phyloP scores from a whole-genome alignment of 345 rosid genomes.

The Moringa oleifera region DNA sequence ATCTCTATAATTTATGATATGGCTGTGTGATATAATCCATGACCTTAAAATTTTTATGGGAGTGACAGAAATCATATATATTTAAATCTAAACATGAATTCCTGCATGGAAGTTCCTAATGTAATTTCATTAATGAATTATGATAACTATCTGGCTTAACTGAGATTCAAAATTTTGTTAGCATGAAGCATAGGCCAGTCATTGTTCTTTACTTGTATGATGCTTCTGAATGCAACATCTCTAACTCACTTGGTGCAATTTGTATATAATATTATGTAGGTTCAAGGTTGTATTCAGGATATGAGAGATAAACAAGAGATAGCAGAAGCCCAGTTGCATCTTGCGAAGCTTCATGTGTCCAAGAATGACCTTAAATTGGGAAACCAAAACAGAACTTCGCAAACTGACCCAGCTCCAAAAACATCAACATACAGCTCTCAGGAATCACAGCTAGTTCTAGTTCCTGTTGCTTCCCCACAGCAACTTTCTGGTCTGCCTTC shows the following conservation, averaged over 20 bases:
- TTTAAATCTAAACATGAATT: no score
- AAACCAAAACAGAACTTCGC: constrained; percentile 24
- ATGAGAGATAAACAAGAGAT: constrained; percentile 59
- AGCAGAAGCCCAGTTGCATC: constrained; percentile 34
- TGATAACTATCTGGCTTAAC: no score
- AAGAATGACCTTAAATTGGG: constrained; percentile 19
- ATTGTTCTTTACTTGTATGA: no score
- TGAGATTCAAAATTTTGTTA: no score
- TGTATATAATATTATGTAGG: constrained; percentile 28
- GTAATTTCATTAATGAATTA: no score
- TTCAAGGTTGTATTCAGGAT: constrained; percentile 38
- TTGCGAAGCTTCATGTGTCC: constrained; percentile 31
- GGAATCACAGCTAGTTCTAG: constrained; percentile 21
- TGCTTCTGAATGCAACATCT: not conserved
- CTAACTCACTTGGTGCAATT: not conserved
- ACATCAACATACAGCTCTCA: constrained; percentile 24
- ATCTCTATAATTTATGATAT: no score
- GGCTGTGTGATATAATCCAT: no score
- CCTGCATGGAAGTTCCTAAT: no score
- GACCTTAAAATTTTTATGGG: no score
- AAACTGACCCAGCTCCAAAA: constrained; percentile 15
- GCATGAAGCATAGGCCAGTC: no score
- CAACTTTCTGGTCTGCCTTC: constrained; percentile 14
- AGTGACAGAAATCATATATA: no score
- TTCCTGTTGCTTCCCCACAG: constrained; percentile 17